Conservation (phyloP, 2,329 filamentous ascomycete species). For the Exserohilum rostratum region DNA sequence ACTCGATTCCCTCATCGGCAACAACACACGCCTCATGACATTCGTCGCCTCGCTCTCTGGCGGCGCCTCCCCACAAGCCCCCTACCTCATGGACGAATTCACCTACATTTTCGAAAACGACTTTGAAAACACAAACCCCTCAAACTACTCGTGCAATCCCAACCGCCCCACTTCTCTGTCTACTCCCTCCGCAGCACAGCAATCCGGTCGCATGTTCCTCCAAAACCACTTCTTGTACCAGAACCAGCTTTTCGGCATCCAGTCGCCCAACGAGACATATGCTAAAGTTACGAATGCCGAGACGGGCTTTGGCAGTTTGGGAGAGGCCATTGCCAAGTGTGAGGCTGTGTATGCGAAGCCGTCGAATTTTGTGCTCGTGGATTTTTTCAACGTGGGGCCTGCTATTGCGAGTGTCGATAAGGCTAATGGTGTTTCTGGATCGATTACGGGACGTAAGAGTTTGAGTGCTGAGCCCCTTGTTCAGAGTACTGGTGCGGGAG, state of each 20-base stretch:
- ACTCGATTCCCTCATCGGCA: constrained; percentile 69
- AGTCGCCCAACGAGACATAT: constrained; percentile 53
- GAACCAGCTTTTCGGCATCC: constrained; percentile 51
- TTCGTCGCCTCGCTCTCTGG: constrained; percentile 64
- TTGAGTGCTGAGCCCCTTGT: constrained; percentile 28
- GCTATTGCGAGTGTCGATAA: constrained; percentile 73
- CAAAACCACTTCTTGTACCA: constrained; percentile 82
- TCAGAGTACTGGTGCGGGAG: constrained; percentile 23
- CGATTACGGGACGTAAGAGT: constrained; percentile 31
- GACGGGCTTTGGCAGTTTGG: constrained; percentile 61
- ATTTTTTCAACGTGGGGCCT: constrained; percentile 77
- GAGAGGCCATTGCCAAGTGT: constrained; percentile 47
- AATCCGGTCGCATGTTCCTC: constrained; percentile 68
- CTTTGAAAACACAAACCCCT: constrained; percentile 66
- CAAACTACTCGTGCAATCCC: constrained; percentile 74
- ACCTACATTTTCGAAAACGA: constrained; percentile 73
- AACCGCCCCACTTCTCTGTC: constrained; percentile 65
- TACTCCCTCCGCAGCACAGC: constrained; percentile 57
- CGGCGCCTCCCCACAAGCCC: constrained; percentile 45
- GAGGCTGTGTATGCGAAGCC: constrained; percentile 65
- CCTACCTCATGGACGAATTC: constrained; percentile 70
- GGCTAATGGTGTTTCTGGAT: constrained; percentile 64
- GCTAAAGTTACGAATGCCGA: constrained; percentile 71
- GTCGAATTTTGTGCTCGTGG: constrained; percentile 78
- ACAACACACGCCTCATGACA: constrained; percentile 68